Evolutionary conservation across 2,329 filamentous ascomycete genomes (phyloP), one percentile per base, ranked within the genome.

Genomic region (Rasamsonia emersonii): DNA sequence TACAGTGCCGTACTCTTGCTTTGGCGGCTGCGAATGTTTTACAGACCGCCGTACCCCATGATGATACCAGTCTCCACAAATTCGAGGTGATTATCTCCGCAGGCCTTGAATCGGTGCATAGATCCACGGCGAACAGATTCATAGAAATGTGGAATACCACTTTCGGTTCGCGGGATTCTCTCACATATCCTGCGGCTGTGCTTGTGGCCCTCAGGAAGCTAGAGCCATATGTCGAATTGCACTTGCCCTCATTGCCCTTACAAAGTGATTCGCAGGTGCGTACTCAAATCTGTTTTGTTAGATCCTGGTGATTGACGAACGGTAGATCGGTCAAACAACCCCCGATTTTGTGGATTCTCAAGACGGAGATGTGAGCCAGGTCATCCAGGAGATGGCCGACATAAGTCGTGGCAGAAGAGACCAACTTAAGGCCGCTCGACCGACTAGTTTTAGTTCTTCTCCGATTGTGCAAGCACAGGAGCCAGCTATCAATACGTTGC

Each of bases 61-160:
- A 59, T 34, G 20, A 41, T 5, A 18, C 37, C 3, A 44, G 39
- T 64, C 45, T 82, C 62, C 40, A 76, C 57, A 53, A 65, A 50
- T 48, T 77, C 3, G 65, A 71, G 28, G 39, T 46, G 4, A 49
- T 79, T 5, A 53, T 79, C 7, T 56, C 64, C 18, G 61, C 72
- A 28, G 70, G 70, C 2, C 65, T 79, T 17, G 51, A 62, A 14
- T 77, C 71, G 26, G 61, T 61, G 4, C 67, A 72, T 40, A 63
- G 59, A 28, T 56, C 52, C 3, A 64, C 72, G 7, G 64, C 67
- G 8, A 72, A 71, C 27, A 50, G 50, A 3, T 70, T 75, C 2
- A 64, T 78, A 16, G 49, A 57, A 10, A 66, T 72, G 39, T 95
- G 86, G 86, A 88, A 86, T 43, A 52, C 58, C 0, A 71, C 78